phyloP scores from a whole-genome alignment of 768 basidiomycete species.

The Amanita rimosa region DNA sequence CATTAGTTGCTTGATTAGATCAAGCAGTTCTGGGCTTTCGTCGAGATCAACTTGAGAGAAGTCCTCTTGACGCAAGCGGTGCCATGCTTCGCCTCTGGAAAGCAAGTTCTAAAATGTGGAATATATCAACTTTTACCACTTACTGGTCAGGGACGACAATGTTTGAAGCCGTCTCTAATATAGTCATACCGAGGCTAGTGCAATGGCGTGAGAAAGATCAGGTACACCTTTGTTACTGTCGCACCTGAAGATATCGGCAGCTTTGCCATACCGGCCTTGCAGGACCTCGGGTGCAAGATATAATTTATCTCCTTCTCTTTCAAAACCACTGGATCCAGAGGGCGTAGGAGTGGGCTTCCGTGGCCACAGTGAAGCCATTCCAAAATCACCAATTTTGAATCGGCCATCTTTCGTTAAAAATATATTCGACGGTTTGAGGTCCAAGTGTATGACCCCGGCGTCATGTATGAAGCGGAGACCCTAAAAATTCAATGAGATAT shows the following conservation, averaged over 20 bases:
- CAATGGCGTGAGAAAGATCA: slow-evolving; percentile 27
- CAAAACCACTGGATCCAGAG: slow-evolving; percentile 45
- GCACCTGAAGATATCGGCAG: slow-evolving; percentile 95
- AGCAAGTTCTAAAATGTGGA: slow-evolving; percentile 10
- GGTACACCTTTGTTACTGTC: slow-evolving; percentile 21
- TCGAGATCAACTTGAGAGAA: slow-evolving; percentile 75
- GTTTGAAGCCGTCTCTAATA: slow-evolving; percentile 92
- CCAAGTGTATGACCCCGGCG: slow-evolving; percentile 84
- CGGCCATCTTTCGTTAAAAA: slow-evolving; percentile 81
- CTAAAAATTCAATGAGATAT: slow-evolving; percentile 22
- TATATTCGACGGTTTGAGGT: slow-evolving; percentile 95
- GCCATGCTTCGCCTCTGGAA: slow-evolving; percentile 86
- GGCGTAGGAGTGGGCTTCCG: slow-evolving; percentile 26
- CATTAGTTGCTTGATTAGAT: slow-evolving; percentile 70
- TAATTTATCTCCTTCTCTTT: slow-evolving; percentile 94
- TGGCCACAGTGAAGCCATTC: slow-evolving; percentile 95
- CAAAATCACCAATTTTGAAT: slow-evolving; percentile 97
- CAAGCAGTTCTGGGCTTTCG: slow-evolving; percentile 53
- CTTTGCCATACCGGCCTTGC: slow-evolving; percentile 83
- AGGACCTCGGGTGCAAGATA: slow-evolving; percentile 96
- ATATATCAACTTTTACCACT: slow-evolving; percentile 26
- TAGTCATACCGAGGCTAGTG: slow-evolving; percentile 83
- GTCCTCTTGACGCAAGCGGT: slow-evolving; percentile 82
- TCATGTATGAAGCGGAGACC: slow-evolving; percentile 87
- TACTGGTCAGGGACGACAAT: slow-evolving; percentile 95